Evolutionary conservation across 768 basidiomycete genomes (phyloP), one percentile per base, ranked within the genome.

Genomic region (Rhodotorula sphaerocarpa): DNA sequence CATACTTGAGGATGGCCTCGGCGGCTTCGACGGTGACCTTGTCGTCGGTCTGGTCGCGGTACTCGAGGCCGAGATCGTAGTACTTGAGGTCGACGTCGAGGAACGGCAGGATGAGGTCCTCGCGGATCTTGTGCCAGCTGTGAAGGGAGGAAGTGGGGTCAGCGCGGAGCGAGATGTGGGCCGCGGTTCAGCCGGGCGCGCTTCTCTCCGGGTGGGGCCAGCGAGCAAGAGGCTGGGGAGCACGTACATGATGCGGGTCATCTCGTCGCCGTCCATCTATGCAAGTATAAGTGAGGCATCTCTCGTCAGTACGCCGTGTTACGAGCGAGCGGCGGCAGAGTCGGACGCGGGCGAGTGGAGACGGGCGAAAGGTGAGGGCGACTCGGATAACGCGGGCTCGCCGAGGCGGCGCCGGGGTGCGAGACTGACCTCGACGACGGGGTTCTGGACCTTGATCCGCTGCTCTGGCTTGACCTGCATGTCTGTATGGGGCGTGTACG

Each of bases 161-260:
- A 21, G 36, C 9, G 16, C 30, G 18, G 54, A n/a, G n/a, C n/a
- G 39, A 10, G 18, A 36, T n/a, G 34, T 36, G 46, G 33, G 81
- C 73, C 92, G 91, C 45, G 52, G 45, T 27, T 14, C 2, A n/a
- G n/a, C n/a, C n/a, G n/a, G n/a, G n/a, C n/a, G n/a, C n/a, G n/a
- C n/a, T n/a, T n/a, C n/a, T n/a, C n/a, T n/a, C n/a, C n/a, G n/a
- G n/a, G n/a, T n/a, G n/a, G 45, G 14, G 34, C 34, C n/a, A 31
- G 14, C 20, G 11, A 31, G 33, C 30, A 36, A 14, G 33, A 28
- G 21, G n/a, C 3, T 21, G 41, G 30, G 0, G 10, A 3, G 80
- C 90, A 90, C 91, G 90, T 89, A 96, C 75, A 97, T 99, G 73
- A 99, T 95, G 70, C 93, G 81, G 39, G 93, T 99, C 93, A 97